Conservation (phyloP, 2,329 filamentous ascomycete species). For the Plenodomus lindquistii region DNA sequence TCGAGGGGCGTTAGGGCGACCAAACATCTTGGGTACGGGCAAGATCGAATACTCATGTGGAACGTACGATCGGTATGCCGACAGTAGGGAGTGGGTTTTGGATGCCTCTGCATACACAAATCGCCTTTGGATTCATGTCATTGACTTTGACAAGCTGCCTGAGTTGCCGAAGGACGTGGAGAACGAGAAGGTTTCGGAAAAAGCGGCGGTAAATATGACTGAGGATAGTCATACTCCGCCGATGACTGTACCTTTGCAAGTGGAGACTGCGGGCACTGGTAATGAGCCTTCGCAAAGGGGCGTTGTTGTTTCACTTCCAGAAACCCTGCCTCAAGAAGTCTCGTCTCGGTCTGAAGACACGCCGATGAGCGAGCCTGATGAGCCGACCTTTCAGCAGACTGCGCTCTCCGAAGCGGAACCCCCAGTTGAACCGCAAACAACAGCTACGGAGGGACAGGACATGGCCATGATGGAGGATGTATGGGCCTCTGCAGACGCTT, state of each 20-base stretch:
- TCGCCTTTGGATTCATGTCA: slow-evolving; percentile 41
- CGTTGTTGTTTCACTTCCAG: not conserved
- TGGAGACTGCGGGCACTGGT: not conserved
- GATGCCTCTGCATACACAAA: slow-evolving; percentile 24
- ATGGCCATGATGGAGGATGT: slow-evolving; percentile 30
- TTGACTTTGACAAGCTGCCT: slow-evolving; percentile 36
- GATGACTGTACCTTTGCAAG: not conserved
- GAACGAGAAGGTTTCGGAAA: not conserved
- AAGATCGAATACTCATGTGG: slow-evolving; percentile 40
- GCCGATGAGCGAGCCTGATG: slow-evolving; percentile 46
- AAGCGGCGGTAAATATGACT: not conserved
- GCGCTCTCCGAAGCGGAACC: slow-evolving; percentile 7
- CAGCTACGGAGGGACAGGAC: slow-evolving; percentile 13
- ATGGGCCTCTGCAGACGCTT: slow-evolving; percentile 5
- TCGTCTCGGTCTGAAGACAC: slow-evolving; percentile 36
- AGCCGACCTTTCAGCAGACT: slow-evolving; percentile 10
- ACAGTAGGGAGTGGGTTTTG: slow-evolving; percentile 32
- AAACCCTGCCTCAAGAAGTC: slow-evolving; percentile 7
- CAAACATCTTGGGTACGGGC: slow-evolving; percentile 35
- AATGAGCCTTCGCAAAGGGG: slow-evolving; percentile 4
- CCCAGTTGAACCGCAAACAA: slow-evolving; percentile 1
- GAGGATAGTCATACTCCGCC: not conserved
- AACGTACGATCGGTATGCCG: slow-evolving; percentile 29
- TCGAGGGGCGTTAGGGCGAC: slow-evolving; percentile 33
- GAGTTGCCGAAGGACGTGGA: slow-evolving; percentile 27